A percentile compares a stretch with the other conserved stretches of the same genome.
phyloP scores from a whole-genome alignment of 176 grass and related monocot species.

The Cocos nucifera region DNA sequence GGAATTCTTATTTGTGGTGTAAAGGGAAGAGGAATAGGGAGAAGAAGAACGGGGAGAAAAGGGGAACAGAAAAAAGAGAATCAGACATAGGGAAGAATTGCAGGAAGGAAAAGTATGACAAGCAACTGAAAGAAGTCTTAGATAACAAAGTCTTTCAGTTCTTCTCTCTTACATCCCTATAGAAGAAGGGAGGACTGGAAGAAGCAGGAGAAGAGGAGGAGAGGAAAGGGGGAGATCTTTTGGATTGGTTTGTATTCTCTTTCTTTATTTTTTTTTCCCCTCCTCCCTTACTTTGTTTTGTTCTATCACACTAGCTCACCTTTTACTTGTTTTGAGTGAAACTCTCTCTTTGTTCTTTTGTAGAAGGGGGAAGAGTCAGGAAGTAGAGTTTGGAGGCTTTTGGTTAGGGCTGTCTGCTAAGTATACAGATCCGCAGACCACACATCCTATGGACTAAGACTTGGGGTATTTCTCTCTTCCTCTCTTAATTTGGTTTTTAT shows the following conservation, averaged over 20 bases:
- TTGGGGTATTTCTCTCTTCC: not conserved
- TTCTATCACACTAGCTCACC: conserved; percentile 10
- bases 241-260: conserved; percentile 23
- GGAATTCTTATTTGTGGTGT: conserved; percentile 18
- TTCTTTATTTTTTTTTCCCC: conserved; percentile 16
- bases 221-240: not conserved
- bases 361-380: not conserved
- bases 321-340: conserved; percentile 28
- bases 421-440: not conserved
- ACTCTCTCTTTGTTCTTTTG: conserved; percentile 38
- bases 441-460: conserved; percentile 1
- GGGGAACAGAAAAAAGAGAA: conserved; percentile 3
- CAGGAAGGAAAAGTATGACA: conserved; percentile 5
- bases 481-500: conserved; percentile 11
- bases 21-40: not conserved
- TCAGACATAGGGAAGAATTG: too few relatives aligned
- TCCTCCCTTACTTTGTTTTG: conserved; percentile 18
- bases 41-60: too few relatives aligned
- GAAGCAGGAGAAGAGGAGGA: not conserved
- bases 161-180: not conserved
- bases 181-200: not conserved
- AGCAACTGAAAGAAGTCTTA: not conserved
- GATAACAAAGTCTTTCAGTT: not conserved
- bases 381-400: conserved; percentile 1
- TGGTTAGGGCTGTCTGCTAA: not conserved